Conservation (phyloP, 78 protist genomes). For the Dictyostelium discoideum region dicty_2.7 NC_007091.3:2824501-2825000, state of each 20-base stretch:
- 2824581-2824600: slow-evolving; percentile 27
- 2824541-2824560: slow-evolving; percentile 9
- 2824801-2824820: neutral
- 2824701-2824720: neutral
- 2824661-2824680: slow-evolving; percentile 26
- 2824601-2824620: slow-evolving; percentile 35
- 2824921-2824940: slow-evolving; percentile 35
- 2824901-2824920: slow-evolving; percentile 7
- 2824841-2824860: slow-evolving; percentile 20
- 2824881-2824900: neutral
- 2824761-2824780: slow-evolving; percentile 21
- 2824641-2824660: neutral
- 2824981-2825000: neutral
- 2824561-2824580: slow-evolving; percentile 32
- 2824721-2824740: neutral
- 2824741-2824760: neutral
- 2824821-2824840: neutral
- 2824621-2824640: slow-evolving; percentile 1
- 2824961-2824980: slow-evolving; percentile 21
- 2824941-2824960: slow-evolving; percentile 39
- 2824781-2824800: neutral
- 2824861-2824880: neutral
- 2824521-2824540: neutral
- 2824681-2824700: slow-evolving; percentile 50
- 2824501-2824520: slow-evolving; percentile 25